Base-by-base conservation (phyloP, 2,329 filamentous ascomycete genomes). In the Aspergillus texensis region DNA sequence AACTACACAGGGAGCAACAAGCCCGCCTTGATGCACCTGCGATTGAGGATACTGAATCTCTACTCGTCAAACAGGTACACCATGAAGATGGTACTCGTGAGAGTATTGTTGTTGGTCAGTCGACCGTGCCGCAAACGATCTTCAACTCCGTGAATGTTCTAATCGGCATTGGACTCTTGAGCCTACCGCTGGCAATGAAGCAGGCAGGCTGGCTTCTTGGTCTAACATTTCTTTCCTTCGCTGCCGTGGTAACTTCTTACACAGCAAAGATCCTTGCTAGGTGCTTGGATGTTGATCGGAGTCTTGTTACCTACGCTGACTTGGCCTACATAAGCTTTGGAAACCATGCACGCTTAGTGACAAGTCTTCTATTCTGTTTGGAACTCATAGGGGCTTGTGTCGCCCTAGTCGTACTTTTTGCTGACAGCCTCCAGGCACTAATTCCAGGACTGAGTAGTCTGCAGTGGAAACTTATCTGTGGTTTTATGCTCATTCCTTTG, bases 111-210 rank as follows among this genome's bases (percentile, higher is more conserved):
- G 91, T 96, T 65, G 94, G 94, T 45, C 93, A 96, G 80, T 96
- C 93, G n/a, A 99, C 94, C 1, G 84, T 98, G 19, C 93, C 93
- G 0, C 94, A 98, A 80, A 98, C 94, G 8, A 86, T 97, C 66
- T 96, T 98, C 83, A 99, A 99, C 79, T 96, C 93, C 3, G 94
- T 94, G 75, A 97, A 97, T 69, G 92, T 96, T 57, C 82, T 97
- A 63, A 94, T 97, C 65, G 94, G 94, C 19, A 90, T 99, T 34
- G 94, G 94, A 0, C 81, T 99, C 34, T 84, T 99, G 57, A 96
- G 92, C 77, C 82, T 99, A 60, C 95, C 94, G 6, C 85, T 98
- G 73, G 94, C 92, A 6, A 83, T 98, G 72, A 92, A 89, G 72
- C 93, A 96, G 76, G 89, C 92, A 14, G 94, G 93, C 57, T 97